phyloP scores from a whole-genome alignment of 129 eudicot species.

The Flaveria linearis region DNA sequence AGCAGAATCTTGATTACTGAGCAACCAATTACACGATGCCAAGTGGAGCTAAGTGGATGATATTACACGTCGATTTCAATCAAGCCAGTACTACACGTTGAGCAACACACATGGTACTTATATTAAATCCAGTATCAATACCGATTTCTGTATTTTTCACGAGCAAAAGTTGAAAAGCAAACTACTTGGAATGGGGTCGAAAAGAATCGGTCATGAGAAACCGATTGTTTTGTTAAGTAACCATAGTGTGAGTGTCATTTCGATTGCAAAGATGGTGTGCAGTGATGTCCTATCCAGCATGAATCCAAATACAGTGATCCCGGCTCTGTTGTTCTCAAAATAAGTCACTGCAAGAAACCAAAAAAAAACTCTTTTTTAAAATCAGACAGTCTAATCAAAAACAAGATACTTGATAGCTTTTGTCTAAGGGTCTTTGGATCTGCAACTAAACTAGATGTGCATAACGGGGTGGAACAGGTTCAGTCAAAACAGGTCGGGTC shows the following conservation, averaged over 20 bases:
- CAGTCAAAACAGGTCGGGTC: background rate
- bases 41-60: slow-evolving; percentile 1
- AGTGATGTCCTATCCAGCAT: slow-evolving; percentile 80
- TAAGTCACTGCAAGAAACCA: slow-evolving; percentile 70
- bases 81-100: too few species aligned
- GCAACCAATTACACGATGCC: background rate
- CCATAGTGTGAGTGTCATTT: slow-evolving; percentile 83
- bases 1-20: too few species aligned
- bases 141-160: background rate
- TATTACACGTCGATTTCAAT: background rate
- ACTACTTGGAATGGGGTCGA: background rate
- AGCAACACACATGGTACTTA: too few species aligned
- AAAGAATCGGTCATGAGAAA: slow-evolving; percentile 40
- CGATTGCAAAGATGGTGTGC: slow-evolving; percentile 65
- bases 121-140: too few species aligned
- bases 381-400: background rate
- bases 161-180: background rate
- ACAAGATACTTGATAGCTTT: slow-evolving; percentile 3
- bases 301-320: slow-evolving; percentile 86
- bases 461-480: background rate
- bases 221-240: slow-evolving; percentile 75
- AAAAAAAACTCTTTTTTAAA: background rate
- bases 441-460: background rate
- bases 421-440: background rate
- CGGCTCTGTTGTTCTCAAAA: slow-evolving; percentile 85